Conservation (phyloP, 116 monocot genomes). For the Cymodocea nodosa region DNA sequence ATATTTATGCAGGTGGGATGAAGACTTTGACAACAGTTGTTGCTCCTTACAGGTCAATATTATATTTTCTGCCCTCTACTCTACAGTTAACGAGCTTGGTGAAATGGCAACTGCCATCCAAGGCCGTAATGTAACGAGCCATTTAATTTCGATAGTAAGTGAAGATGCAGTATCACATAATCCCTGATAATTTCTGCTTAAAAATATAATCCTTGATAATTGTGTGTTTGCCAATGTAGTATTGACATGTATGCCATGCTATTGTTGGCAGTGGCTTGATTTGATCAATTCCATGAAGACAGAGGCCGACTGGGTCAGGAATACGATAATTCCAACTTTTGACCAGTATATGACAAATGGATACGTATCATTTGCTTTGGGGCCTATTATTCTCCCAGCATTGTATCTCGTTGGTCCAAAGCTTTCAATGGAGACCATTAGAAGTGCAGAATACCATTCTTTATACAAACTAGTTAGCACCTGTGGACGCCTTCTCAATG, state of each 20-base stretch:
- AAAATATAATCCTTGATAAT: too few species aligned
- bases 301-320: constrained; percentile 56
- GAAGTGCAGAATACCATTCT: constrained; percentile 34
- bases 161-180: too few species aligned
- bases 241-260: too few species aligned
- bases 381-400: constrained; percentile 62
- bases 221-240: too few species aligned
- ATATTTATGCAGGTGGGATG: constrained; percentile 55
- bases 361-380: constrained; percentile 62
- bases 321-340: constrained; percentile 39
- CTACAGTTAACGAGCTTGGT: constrained; percentile 56
- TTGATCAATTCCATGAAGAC: constrained; percentile 57
- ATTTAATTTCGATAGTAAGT: too few species aligned
- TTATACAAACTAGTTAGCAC: constrained; percentile 62
- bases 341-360: constrained; percentile 76
- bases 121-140: too few species aligned
- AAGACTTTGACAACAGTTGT: constrained; percentile 16
- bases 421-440: constrained; percentile 32
- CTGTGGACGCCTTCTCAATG: constrained; percentile 74
- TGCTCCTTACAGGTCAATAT: constrained; percentile 53
- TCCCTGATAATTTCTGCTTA: too few species aligned
- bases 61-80: constrained; percentile 51
- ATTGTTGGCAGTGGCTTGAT: constrained; percentile 69
- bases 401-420: constrained; percentile 61
- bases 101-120: constrained; percentile 24